A percentile compares a stretch with the other conserved stretches of the same genome.
phyloP scores from a whole-genome alignment of 768 basidiomycete species.

The Termitomyces sp. region DNA sequence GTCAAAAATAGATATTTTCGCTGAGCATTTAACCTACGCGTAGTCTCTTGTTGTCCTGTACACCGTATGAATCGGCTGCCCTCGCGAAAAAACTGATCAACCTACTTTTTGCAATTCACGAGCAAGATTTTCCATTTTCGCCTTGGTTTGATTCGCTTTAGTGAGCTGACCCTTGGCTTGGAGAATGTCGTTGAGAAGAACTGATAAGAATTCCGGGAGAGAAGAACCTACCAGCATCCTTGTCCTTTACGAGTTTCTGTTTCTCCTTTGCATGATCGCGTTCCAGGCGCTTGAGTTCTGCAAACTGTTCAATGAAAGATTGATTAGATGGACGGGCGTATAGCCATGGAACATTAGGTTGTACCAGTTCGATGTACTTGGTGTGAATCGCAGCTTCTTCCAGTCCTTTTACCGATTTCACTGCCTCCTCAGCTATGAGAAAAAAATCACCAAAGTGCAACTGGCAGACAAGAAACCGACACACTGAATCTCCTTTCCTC shows the following conservation, averaged over 20 bases:
- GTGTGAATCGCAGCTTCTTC: conserved; percentile 78
- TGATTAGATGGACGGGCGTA: conserved; percentile 10
- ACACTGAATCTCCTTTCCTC: conserved; percentile 75
- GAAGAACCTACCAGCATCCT: conserved; percentile 67
- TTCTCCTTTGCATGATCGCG: conserved; percentile 90
- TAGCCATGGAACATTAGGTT: conserved; percentile 19
- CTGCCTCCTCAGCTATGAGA: conserved; percentile 75
- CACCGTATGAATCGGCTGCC: conserved; percentile 6
- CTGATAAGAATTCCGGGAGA: neutral
- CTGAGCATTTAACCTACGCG: conserved; percentile 44
- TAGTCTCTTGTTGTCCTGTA: conserved; percentile 83
- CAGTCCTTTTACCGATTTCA: conserved; percentile 78
- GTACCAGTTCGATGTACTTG: conserved; percentile 86
- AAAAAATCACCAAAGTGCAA: conserved; percentile 11
- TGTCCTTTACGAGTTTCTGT: conserved; percentile 86
- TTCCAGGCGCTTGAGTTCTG: conserved; percentile 81
- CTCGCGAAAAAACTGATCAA: neutral
- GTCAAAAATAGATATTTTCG: conserved; percentile 14
- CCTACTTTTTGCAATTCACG: conserved; percentile 84
- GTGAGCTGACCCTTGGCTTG: conserved; percentile 80
- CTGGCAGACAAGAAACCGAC: conserved; percentile 19
- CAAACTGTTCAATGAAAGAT: conserved; percentile 59
- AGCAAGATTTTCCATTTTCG: conserved; percentile 86
- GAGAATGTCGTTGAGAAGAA: neutral
- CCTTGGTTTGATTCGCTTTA: conserved; percentile 84